Conservation (phyloP, 257 asterid genomes). For the Solanum etuberosum region DNA sequence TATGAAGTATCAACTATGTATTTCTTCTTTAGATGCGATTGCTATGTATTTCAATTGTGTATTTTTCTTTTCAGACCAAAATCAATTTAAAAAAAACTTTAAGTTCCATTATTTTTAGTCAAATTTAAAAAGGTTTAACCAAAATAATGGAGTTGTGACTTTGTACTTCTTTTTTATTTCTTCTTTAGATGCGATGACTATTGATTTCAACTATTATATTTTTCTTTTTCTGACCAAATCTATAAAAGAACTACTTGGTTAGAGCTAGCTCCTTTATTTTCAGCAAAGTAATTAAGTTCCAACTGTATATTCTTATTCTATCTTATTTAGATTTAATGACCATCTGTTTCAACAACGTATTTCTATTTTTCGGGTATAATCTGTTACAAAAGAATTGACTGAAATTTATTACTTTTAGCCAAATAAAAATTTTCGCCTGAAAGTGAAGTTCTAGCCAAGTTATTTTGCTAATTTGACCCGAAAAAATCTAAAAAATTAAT, state of each 20-base stretch:
- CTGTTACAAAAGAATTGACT: background rate
- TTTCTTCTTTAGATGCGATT: background rate
- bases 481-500: background rate
- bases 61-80: background rate
- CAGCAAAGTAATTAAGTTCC: background rate
- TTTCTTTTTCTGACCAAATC: background rate
- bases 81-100: background rate
- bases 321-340: background rate
- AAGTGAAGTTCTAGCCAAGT: background rate
- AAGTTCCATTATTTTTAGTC: background rate
- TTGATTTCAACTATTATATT: background rate
- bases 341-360: background rate
- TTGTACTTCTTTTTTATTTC: background rate
- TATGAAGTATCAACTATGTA: background rate
- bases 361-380: background rate
- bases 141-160: background rate
- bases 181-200: background rate
- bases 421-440: background rate
- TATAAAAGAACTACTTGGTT: background rate
- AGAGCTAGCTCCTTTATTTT: background rate
- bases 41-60: background rate
- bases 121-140: background rate
- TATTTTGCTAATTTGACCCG: background rate
- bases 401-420: background rate
- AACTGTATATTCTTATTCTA: background rate